Evolutionary conservation across 176 grass and related monocot genomes (phyloP), one percentile per base, ranked within the genome.

Genomic region (Triticum timopheevii): DNA sequence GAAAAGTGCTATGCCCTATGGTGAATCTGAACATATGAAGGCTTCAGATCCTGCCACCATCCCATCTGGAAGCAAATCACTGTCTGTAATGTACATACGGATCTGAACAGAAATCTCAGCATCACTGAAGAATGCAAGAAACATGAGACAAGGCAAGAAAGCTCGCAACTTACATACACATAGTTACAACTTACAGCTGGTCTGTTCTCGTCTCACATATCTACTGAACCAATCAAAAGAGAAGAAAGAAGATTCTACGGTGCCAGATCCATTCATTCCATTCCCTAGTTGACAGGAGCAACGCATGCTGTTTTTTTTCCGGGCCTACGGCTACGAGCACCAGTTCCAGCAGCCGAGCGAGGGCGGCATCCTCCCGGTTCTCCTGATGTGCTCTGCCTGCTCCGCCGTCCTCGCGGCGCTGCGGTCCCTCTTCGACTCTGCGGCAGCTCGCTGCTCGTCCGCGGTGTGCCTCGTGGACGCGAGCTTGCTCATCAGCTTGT

Each of bases 371-470:
- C 85, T 56, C 0, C 97, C 97, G 1, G 97, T 99, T 80, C 92
- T 93, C 86, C 92, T 87, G 63, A 99, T 99, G 67, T 94, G 87
- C 6, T 99, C 90, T 11, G 90, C 94, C 85, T 99, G 94, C 75
- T 93, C 89, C 0, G 84, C 89, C 0, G 94, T 97, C 72, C 73
- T 93, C 8, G 89, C 90, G 15, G 92, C 97, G 3, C 92, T 88
- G 0, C 79, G 88, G 89, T 87, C 94, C 54, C 87, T 91, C 80
- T 88, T 93, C 0, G 76, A 84, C 73, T 94, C 97, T 0, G 97
- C 97, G 0, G 61, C 8, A 0, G 94, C 94, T 58, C 97, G 90
- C 80, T 94, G 94, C 65, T 94, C 85, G 4, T 94, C 97, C 0
- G 94, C 97, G 0, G 87, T 89, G 45, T 99, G 97, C 69, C 83